Conservation (phyloP, 2,329 filamentous ascomycete genomes). For the Paecilomyces variotii region DNA sequence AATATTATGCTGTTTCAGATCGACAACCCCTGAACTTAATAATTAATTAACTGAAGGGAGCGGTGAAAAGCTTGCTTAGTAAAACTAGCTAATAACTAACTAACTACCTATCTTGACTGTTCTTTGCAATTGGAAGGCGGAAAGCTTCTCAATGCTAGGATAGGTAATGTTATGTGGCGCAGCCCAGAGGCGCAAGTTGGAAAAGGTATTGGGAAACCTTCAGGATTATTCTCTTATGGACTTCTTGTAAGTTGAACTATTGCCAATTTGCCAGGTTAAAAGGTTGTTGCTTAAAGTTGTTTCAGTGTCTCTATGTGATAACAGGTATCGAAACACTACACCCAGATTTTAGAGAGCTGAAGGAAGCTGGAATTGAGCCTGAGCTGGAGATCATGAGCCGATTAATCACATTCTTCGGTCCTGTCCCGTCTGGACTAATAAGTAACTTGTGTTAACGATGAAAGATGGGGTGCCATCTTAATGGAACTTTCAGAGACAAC, state of each 20-base stretch:
- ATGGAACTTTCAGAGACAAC: slow-evolving; percentile 14
- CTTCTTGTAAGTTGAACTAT: slow-evolving; percentile 6
- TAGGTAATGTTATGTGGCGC: slow-evolving; percentile 10
- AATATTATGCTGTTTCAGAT: too few relatives aligned
- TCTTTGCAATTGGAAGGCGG: slow-evolving; percentile 5
- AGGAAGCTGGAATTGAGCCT: slow-evolving; percentile 13
- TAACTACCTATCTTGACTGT: slow-evolving; percentile 4
- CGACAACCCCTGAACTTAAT: too few relatives aligned
- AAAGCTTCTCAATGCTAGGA: slow-evolving; percentile 5
- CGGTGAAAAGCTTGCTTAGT: slow-evolving; percentile 3
- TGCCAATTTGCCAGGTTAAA: not conserved
- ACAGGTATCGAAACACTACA: slow-evolving; percentile 17
- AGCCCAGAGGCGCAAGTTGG: slow-evolving; percentile 9
- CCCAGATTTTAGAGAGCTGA: slow-evolving; percentile 15
- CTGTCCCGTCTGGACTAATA: slow-evolving; percentile 18
- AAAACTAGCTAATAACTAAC: not conserved
- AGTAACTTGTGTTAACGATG: slow-evolving; percentile 16
- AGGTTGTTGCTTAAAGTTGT: not conserved
- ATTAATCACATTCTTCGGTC: slow-evolving; percentile 18
- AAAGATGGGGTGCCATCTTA: slow-evolving; percentile 15
- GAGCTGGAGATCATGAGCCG: slow-evolving; percentile 19
- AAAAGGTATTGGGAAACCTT: slow-evolving; percentile 2
- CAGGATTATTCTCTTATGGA: slow-evolving; percentile 9
- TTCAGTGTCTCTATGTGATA: slow-evolving; percentile 17
- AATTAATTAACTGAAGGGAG: not conserved